Evolutionary conservation across 1,139 yeast genomes (phyloP), one percentile per base, ranked within the genome.

Genomic region (Suhomyces bokatorum): DNA sequence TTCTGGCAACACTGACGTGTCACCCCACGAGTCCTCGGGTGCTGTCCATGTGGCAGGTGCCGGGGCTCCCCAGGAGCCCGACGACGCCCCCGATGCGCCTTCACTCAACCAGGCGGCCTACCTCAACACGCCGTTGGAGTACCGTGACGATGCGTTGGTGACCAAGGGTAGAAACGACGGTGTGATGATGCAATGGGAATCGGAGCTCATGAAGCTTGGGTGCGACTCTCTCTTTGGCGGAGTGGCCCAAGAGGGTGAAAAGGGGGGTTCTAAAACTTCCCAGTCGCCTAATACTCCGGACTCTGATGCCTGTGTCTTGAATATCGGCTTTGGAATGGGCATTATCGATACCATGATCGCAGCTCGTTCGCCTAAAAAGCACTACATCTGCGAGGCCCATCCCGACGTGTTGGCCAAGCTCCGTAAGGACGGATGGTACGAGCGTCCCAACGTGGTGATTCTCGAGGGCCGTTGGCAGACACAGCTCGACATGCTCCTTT

Each of bases 101-200:
- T 85, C 91, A 1, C 79, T 76, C 39, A 74, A 82, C 52, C 93
- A 86, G 52, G 63, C 72, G 1, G 76, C 87, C 0, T 91, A 84
- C 59, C 73, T 91, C 42, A 64, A 74, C 12, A 80, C 93, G 6
- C 75, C 83, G 54, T 70, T 91, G 34, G 83, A 81, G 56, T 91
- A 88, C 62, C 78, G 77, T 16, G 85, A 85, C 42, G 82, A 78
- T 52, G 83, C 93, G 0, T 73, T 91, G 20, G 71, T 87, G 30
- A 91, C 98, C 2, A 75, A 80, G 49, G 81, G 79, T 27, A 74
- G 83, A 47, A 76, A 81, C 39, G 98, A 91, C 58, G 98, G 97
- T 24, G 97, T 91, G 3, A 91, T 91, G 98, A 91, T 91, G 98
- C 85, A 86, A 54, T 91, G 98, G 98, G 98, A 91, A 63, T 77